Conservation (phyloP, 129 eudicot genomes). For the Saposhnikovia divaricata region DNA sequence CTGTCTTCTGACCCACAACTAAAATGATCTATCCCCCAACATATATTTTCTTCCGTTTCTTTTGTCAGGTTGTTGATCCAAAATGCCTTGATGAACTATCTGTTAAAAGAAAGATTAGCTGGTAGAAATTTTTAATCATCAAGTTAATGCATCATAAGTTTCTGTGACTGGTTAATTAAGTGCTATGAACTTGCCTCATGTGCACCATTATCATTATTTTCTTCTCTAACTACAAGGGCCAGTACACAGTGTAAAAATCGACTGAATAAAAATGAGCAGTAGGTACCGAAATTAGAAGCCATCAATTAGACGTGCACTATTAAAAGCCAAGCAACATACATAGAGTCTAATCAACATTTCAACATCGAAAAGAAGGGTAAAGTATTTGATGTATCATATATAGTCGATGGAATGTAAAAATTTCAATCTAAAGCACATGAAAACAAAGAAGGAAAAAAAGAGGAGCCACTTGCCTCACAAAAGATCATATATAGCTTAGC, state of each 20-base stretch:
- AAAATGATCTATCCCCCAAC: neutral
- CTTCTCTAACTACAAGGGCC: neutral
- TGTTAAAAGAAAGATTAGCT: neutral
- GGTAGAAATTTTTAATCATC: neutral
- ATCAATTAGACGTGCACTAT: neutral
- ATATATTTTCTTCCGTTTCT: neutral
- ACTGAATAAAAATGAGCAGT: neutral
- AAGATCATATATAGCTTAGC: neutral
- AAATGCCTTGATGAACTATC: neutral
- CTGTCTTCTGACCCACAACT: constrained; percentile 3
- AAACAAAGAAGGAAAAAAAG: neutral
- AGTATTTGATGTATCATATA: neutral
- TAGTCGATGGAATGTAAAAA: no score
- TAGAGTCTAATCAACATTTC: neutral
- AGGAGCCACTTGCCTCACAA: neutral
- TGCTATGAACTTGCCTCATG: neutral
- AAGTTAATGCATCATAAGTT: neutral
- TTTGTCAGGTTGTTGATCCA: neutral
- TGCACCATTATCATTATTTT: neutral
- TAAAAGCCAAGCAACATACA: neutral
- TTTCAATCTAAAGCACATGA: neutral
- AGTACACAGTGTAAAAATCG: neutral
- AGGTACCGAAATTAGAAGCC: neutral
- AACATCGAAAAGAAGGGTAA: neutral
- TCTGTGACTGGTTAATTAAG: neutral